Conservation (phyloP, 495 filamentous ascomycete genomes). For the Aspergillus olivimuriae region DNA sequence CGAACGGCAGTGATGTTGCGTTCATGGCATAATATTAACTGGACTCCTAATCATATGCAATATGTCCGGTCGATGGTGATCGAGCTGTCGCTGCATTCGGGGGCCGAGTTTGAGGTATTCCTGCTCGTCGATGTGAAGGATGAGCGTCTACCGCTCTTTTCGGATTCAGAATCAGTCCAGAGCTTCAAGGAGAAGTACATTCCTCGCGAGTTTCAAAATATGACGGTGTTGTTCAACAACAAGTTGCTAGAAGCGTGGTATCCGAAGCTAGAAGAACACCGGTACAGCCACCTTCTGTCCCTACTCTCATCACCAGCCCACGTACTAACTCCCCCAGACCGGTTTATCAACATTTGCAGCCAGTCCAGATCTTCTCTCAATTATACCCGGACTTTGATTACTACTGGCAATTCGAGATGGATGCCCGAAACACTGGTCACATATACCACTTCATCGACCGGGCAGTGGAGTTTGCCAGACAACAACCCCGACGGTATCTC, state of each 20-base stretch:
- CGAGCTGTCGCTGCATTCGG: conserved; percentile 65
- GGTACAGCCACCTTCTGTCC: conserved; percentile 1
- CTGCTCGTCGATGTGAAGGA: conserved; percentile 67
- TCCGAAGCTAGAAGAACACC: conserved; percentile 33
- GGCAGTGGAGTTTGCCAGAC: conserved; percentile 49
- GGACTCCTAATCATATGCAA: conserved; percentile 59
- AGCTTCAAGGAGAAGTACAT: conserved; percentile 45
- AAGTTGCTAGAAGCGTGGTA: conserved; percentile 51
- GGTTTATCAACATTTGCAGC: conserved; percentile 18
- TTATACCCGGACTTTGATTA: conserved; percentile 64
- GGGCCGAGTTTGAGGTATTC: conserved; percentile 70
- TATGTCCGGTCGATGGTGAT: conserved; percentile 65
- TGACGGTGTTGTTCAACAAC: conserved; percentile 62
- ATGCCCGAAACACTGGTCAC: conserved; percentile 61
- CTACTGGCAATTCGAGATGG: conserved; percentile 71
- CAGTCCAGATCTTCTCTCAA: conserved; percentile 46
- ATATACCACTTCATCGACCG: conserved; percentile 62
- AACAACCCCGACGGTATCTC: conserved; percentile 56
- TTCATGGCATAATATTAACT: conserved; percentile 56
- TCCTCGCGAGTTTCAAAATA: conserved; percentile 58
- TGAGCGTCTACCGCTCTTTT: conserved; percentile 44
- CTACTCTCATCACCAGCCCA: too few species aligned
- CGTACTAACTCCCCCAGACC: too few species aligned
- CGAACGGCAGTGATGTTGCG: conserved; percentile 63
- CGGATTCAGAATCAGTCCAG: conserved; percentile 44